Conservation (phyloP, 306 rosid genomes). For the Astragalus membranaceus region DNA sequence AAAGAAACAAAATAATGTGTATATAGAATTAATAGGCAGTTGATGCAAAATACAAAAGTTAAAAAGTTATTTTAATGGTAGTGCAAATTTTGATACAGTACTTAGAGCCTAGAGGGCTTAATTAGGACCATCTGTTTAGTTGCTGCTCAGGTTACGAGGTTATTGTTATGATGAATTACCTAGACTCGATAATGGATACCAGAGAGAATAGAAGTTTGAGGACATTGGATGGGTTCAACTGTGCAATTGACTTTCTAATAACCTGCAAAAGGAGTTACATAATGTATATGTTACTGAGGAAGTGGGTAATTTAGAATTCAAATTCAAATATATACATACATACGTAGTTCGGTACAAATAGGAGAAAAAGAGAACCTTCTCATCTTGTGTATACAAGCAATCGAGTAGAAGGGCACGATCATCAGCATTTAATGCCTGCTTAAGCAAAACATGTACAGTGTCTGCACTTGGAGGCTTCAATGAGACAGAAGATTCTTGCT, state of each 20-base stretch:
- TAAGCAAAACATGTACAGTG: constrained; percentile 69
- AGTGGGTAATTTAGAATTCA: not conserved
- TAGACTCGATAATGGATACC: constrained; percentile 55
- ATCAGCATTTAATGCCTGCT: constrained; percentile 79
- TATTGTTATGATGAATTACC: constrained; percentile 31
- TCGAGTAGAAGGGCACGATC: constrained; percentile 62
- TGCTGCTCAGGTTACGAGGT: not conserved
- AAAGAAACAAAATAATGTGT: not conserved
- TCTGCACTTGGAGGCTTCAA: constrained; percentile 73
- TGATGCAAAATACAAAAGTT: not conserved
- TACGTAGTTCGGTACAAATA: no score
- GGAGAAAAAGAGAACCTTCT: constrained; percentile 40
- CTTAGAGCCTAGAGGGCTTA: no score
- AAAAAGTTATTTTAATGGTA: not conserved
- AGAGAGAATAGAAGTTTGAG: constrained; percentile 65
- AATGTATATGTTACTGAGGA: not conserved
- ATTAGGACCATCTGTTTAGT: no score
- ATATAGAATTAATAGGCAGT: not conserved
- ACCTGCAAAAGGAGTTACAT: constrained; percentile 41
- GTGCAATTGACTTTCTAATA: constrained; percentile 59
- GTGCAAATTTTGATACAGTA: not conserved
- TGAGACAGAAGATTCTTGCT: constrained; percentile 32
- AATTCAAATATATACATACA: no score
- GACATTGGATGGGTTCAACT: constrained; percentile 52
- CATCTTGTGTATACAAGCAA: constrained; percentile 74